A percentile compares a stretch with the other conserved stretches of the same genome.
Evolutionary conservation across 1,284 basidiomycete genomes (phyloP).

Genomic region (Inonotus hispidus): DNA sequence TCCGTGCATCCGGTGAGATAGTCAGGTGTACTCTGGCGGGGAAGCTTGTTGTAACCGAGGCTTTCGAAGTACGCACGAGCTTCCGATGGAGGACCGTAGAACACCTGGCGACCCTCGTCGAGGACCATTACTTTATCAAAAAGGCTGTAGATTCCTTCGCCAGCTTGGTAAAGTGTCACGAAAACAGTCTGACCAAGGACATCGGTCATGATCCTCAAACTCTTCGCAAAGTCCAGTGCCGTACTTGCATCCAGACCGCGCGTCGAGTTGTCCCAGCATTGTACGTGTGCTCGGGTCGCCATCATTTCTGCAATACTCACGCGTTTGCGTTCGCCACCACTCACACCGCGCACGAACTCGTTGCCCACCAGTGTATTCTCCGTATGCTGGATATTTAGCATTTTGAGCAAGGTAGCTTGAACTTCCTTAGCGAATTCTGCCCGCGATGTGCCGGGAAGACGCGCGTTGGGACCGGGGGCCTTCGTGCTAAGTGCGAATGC

Average conservation of each 20-base stretch:
- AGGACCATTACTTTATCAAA: conserved; percentile 81
- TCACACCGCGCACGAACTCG: conserved; percentile 79
- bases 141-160: conserved; percentile 70
- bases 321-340: conserved; percentile 83
- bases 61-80: conserved; percentile 77
- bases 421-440: conserved; percentile 55
- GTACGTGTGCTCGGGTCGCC: conserved; percentile 71
- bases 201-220: conserved; percentile 74
- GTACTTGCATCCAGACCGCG: conserved; percentile 85
- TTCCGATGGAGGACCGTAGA: conserved; percentile 66
- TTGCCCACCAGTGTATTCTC: conserved; percentile 78
- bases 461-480: conserved; percentile 67
- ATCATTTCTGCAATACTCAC: conserved; percentile 87
- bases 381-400: conserved; percentile 78
- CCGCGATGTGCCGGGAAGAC: conserved; percentile 55
- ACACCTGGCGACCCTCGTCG: conserved; percentile 80
- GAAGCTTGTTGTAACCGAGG: conserved; percentile 69
- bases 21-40: conserved; percentile 72
- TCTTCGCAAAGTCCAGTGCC: conserved; percentile 73
- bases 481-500: conserved; percentile 63
- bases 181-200: conserved; percentile 72
- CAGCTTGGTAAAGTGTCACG: conserved; percentile 81
- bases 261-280: conserved; percentile 81
- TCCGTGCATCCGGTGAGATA: conserved; percentile 82
- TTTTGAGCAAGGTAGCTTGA: conserved; percentile 59